Conservation (phyloP, 257 asterid species). For the Nicotiana knightiana region DNA sequence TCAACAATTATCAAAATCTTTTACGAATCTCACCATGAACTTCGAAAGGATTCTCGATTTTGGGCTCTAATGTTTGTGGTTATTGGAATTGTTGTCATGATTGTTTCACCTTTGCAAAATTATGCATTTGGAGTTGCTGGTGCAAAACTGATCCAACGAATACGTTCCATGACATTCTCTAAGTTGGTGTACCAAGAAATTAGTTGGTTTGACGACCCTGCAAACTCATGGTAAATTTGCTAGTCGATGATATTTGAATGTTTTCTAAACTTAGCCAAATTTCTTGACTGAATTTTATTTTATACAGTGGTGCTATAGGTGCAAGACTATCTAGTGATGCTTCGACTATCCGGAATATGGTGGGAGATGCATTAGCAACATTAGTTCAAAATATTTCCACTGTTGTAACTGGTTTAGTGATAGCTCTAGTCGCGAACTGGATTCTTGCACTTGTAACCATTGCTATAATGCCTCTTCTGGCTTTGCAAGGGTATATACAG, state of each 20-base stretch:
- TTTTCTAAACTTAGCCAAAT: background rate
- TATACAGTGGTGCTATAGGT: constrained; percentile 47
- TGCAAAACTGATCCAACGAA: constrained; percentile 30
- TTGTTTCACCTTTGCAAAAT: constrained; percentile 32
- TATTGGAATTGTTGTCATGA: constrained; percentile 23
- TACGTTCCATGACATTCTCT: constrained; percentile 27
- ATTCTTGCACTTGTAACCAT: constrained; percentile 32
- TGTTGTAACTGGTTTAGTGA: constrained; percentile 37
- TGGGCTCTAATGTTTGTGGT: constrained; percentile 40
- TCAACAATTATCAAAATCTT: constrained; percentile 9
- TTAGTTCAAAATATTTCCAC: constrained; percentile 53
- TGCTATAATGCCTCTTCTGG: constrained; percentile 52
- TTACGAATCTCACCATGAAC: constrained; percentile 20
- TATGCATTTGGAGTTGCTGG: constrained; percentile 43
- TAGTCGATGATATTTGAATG: background rate
- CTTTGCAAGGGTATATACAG: constrained; percentile 54
- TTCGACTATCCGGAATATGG: constrained; percentile 41
- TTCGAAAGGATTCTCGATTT: constrained; percentile 28
- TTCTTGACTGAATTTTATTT: background rate
- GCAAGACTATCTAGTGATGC: constrained; percentile 57
- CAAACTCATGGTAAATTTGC: constrained; percentile 25
- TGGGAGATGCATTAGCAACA: constrained; percentile 54
- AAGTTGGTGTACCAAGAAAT: constrained; percentile 40
- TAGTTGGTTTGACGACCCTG: constrained; percentile 43
- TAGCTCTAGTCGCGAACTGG: constrained; percentile 58